Percentiles rank a stretch among this genome's conserved stretches.
Conservation (phyloP, 2,329 filamentous ascomycete species). For the Aspergillus sp. region DNA sequence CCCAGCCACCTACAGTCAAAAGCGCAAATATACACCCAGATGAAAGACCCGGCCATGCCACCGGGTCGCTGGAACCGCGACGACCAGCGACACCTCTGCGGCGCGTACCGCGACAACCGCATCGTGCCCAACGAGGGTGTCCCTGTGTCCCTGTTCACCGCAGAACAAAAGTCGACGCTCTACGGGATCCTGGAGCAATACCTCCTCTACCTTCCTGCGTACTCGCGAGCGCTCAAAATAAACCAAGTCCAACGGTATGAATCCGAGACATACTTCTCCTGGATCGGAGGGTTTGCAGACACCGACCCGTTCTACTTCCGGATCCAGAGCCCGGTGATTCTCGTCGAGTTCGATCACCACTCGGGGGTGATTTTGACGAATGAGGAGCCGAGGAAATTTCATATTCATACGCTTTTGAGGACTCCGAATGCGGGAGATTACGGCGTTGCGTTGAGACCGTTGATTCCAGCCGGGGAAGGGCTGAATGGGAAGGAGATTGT, state of each 20-base stretch:
- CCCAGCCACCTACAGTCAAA: constrained; percentile 43
- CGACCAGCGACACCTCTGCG: constrained; percentile 75
- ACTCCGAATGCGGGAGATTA: constrained; percentile 77
- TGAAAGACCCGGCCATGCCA: constrained; percentile 66
- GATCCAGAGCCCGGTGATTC: constrained; percentile 71
- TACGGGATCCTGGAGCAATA: constrained; percentile 63
- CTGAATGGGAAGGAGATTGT: constrained; percentile 38
- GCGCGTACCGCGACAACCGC: constrained; percentile 76
- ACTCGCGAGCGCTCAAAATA: constrained; percentile 56
- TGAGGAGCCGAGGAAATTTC: constrained; percentile 71
- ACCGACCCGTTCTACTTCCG: constrained; percentile 75
- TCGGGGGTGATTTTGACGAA: constrained; percentile 76
- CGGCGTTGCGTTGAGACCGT: constrained; percentile 54
- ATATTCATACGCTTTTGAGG: constrained; percentile 72
- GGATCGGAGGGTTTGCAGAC: constrained; percentile 68
- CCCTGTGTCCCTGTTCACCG: constrained; percentile 45
- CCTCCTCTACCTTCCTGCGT: constrained; percentile 64
- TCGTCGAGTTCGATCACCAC: constrained; percentile 79
- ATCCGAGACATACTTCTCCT: constrained; percentile 74
- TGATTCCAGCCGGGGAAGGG: constrained; percentile 36
- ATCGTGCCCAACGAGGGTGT: constrained; percentile 73
- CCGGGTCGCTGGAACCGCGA: constrained; percentile 70
- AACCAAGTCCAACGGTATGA: constrained; percentile 56
- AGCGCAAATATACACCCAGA: constrained; percentile 58
- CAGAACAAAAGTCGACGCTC: constrained; percentile 55